These are phyloP conservation scores for Plasmodium coatneyi DNA, from an alignment of 169 alveolate genomes.

Conservation along the genomic window DNA sequence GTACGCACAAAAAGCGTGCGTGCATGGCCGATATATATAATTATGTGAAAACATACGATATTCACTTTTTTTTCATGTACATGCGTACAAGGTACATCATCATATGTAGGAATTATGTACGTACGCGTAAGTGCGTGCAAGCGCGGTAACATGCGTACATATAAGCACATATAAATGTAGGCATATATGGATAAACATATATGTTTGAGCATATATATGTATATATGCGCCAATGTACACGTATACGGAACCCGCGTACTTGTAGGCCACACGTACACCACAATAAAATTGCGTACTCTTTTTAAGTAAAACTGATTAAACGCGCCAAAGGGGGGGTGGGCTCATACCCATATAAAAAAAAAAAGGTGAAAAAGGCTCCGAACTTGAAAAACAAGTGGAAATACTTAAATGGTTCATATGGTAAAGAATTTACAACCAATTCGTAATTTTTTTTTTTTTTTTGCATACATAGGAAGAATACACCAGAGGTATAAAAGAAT, in stretches of 20 bases:
- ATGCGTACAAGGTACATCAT: neutral
- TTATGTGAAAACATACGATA: constrained; percentile 9
- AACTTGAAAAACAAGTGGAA: neutral
- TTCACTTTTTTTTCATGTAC: neutral
- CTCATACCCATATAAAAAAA: neutral
- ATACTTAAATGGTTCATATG: neutral
- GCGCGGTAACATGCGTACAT: neutral
- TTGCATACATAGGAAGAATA: neutral
- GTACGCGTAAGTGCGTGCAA: neutral
- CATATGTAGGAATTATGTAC: neutral
- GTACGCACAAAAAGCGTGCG: constrained; percentile 1
- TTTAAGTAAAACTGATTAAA: neutral
- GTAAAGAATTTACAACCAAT: neutral
- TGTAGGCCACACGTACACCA: constrained; percentile 1
- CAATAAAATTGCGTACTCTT: neutral
- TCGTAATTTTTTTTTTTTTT: neutral
- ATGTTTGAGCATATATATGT: neutral
- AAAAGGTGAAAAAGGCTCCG: neutral
- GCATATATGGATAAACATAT: neutral
- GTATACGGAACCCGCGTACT: neutral
- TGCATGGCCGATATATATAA: neutral
- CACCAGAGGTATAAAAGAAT: neutral
- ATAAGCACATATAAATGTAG: neutral
- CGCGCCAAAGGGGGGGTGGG: neutral
- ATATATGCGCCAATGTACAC: neutral